Base-by-base conservation (phyloP, 75 land plant genomes). In the Adiantum capillusveneris region DNA sequence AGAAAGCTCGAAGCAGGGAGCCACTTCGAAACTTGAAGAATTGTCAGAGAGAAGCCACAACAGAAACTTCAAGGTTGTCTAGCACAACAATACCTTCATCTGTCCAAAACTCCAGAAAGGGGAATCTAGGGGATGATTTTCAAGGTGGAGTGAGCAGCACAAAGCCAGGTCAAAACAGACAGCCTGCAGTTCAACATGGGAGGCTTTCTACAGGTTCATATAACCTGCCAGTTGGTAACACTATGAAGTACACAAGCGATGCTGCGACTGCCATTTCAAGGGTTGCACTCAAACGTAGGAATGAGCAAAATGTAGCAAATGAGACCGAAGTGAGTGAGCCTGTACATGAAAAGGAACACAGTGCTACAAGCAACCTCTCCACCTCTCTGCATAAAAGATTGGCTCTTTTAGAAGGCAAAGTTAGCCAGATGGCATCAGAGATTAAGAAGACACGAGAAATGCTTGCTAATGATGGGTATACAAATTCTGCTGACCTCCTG, bases 381-480 rank as follows among this genome's bases (percentile, higher is more conserved):
- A 59, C 26, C 44, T 31, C 28, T 1, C 41, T 72, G 6, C 71
- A 59, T 16, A 61, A 52, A 44, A 59, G 75, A 11, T 82, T 94
- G 31, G 79, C 98, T 20, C 68, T 77, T 58, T 59, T 94, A 44
- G 98, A 94, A 65, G 96, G 83, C 20, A 83, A 69, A 65, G 96
- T 94, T 25, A 82, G 74, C 37, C 76, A 73, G 50, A 82, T 94
- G 26, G 87, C 91, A 0, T 69, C 81, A 0, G 96, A 94, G 62
- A 85, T 94, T 13, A 81, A 77, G 61, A 60, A 56, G 65, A 84
- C 98, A 0, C 86, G 84, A 65, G 88, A 86, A 31, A 71, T 90
- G 72, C 62, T 94, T 59, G 86, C 84, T 64, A 53, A 39, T 46
- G 75, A 79, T 60, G 81, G 90, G 12, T 73, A 80, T 0, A 72